Conservation (phyloP, 148 eudicot species). For the Talinum fruticosum region DNA sequence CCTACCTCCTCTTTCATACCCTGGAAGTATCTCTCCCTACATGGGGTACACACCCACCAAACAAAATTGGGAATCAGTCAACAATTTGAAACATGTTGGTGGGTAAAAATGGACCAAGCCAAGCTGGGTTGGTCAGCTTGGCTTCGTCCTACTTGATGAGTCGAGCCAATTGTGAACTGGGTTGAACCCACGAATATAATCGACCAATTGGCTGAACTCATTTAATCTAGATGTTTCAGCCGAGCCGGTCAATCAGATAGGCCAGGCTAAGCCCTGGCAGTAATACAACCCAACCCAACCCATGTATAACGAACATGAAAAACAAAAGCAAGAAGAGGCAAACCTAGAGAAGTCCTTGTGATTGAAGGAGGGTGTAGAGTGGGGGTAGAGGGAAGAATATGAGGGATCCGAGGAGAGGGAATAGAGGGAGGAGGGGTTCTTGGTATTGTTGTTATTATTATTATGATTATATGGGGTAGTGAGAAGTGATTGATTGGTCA, state of each 20-base stretch:
- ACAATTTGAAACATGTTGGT: not conserved
- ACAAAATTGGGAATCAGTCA: not conserved
- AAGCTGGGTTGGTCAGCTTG: no score
- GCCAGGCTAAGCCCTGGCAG: no score
- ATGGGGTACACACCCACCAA: not conserved
- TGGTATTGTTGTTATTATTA: not conserved
- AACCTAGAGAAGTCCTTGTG: conserved; percentile 28
- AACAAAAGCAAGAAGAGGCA: not conserved
- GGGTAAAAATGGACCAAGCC: not conserved
- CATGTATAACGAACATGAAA: not conserved
- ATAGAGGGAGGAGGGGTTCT: conserved; percentile 12
- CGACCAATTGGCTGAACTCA: not conserved
- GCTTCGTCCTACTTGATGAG: not conserved
- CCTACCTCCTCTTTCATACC: conserved; percentile 45
- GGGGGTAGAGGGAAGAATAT: conserved; percentile 35
- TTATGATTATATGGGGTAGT: not conserved
- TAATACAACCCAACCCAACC: no score
- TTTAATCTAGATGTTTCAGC: not conserved
- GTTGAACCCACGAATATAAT: no score
- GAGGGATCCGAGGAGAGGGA: conserved; percentile 31
- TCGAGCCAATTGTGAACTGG: not conserved
- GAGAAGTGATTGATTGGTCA: conserved; percentile 30
- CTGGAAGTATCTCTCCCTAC: conserved; percentile 39
- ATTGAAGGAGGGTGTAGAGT: conserved; percentile 38
- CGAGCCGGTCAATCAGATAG: no score